phyloP scores from a whole-genome alignment of 2,329 filamentous ascomycete species.

The Pseudocercospora musae region DNA sequence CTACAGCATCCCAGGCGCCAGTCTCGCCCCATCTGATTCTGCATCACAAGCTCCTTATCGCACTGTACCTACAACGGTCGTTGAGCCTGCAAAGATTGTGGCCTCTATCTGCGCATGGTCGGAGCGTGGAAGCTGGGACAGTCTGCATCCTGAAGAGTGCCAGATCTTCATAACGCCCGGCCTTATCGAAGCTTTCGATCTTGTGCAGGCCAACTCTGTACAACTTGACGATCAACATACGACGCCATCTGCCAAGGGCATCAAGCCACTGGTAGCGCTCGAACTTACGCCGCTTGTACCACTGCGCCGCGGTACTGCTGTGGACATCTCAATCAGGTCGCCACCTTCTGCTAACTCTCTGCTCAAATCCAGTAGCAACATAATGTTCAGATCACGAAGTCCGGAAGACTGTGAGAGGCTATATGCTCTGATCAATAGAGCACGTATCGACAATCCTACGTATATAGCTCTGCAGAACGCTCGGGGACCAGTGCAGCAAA shows the following conservation, averaged over 20 bases:
- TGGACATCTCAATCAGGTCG: constrained; percentile 92
- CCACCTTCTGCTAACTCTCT: constrained; percentile 71
- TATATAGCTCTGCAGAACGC: constrained; percentile 77
- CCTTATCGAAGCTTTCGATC: constrained; percentile 61
- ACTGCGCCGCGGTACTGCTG: constrained; percentile 81
- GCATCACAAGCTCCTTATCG: constrained; percentile 72
- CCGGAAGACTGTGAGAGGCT: constrained; percentile 75
- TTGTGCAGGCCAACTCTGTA: constrained; percentile 48
- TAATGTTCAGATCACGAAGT: constrained; percentile 83
- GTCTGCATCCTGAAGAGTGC: constrained; percentile 60
- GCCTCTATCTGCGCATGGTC: constrained; percentile 63
- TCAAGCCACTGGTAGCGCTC: constrained; percentile 62
- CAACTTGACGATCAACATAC: constrained; percentile 41
- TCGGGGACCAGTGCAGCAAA: constrained; percentile 54
- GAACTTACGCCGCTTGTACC: constrained; percentile 90
- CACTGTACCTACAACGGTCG: constrained; percentile 44
- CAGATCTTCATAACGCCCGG: constrained; percentile 61
- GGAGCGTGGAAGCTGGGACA: constrained; percentile 61
- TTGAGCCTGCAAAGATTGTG: constrained; percentile 54
- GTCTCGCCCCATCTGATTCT: constrained; percentile 72
- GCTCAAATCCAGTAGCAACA: constrained; percentile 67
- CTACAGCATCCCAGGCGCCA: constrained; percentile 19
- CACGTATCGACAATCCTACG: constrained; percentile 87
- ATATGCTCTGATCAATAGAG: constrained; percentile 81
- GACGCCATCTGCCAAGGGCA: constrained; percentile 36